Conservation (phyloP, 1,284 basidiomycete species). For the Trametes sp. region DNA sequence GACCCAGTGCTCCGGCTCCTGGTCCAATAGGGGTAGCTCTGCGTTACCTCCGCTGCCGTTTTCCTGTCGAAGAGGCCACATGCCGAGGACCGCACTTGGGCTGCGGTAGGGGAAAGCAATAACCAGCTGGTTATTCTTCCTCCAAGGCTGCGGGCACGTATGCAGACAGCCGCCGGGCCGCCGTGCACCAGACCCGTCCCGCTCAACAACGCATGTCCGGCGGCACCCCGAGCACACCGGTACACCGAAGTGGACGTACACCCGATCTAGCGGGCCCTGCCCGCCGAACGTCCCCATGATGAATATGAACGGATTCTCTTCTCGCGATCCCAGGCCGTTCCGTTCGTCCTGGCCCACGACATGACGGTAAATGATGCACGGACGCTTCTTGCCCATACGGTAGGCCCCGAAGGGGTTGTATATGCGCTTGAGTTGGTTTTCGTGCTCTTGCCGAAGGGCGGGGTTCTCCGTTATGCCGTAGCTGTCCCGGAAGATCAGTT, state of each 20-base stretch:
- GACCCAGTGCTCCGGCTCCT: neutral
- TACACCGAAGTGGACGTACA: neutral
- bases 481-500: constrained; percentile 1
- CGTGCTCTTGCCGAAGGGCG: neutral
- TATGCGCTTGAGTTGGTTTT: neutral
- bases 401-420: neutral
- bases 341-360: neutral
- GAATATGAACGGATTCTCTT: neutral
- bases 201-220: no score
- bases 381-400: constrained; percentile 1
- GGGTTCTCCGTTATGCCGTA: constrained; percentile 2
- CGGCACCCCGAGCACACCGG: neutral
- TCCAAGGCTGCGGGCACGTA: neutral
- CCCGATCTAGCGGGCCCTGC: no score
- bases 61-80: neutral
- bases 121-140: neutral
- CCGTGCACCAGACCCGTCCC: neutral
- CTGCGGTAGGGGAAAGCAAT: neutral
- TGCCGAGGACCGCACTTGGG: neutral
- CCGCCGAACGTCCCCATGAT: neutral
- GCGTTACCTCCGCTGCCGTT: neutral
- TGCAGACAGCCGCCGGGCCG: neutral
- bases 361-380: neutral
- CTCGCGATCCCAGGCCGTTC: neutral
- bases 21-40: neutral